Conservation (phyloP, 495 filamentous ascomycete genomes). For the Aspergillus sparsus region DNA sequence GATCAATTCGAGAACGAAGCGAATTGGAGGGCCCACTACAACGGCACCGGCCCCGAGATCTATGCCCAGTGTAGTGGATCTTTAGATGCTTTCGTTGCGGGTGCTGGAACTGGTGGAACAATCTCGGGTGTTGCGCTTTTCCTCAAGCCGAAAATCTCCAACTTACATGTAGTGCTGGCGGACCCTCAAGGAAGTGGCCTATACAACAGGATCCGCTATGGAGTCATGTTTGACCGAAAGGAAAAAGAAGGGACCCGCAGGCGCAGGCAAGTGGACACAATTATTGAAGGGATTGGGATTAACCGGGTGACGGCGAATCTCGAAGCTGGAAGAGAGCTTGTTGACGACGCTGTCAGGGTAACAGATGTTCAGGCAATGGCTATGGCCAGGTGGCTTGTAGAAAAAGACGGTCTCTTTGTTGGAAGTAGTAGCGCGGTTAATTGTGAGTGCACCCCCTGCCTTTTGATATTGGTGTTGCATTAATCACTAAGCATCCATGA, state of each 20-base stretch:
- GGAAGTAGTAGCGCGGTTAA: slow-evolving; percentile 96
- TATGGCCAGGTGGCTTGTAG: slow-evolving; percentile 94
- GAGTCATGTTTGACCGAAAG: slow-evolving; percentile 90
- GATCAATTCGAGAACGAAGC: slow-evolving; percentile 92
- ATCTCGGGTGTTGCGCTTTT: slow-evolving; percentile 82
- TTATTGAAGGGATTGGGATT: slow-evolving; percentile 95
- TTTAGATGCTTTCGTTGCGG: slow-evolving; percentile 88
- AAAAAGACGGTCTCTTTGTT: slow-evolving; percentile 93
- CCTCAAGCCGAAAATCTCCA: slow-evolving; percentile 68
- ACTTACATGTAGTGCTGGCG: slow-evolving; percentile 75
- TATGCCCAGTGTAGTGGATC: slow-evolving; percentile 70
- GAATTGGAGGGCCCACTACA: slow-evolving; percentile 83
- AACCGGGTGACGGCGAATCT: slow-evolving; percentile 92
- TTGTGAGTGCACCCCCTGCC: slow-evolving; percentile 54
- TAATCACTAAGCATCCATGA: slow-evolving; percentile 16
- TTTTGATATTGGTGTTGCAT: slow-evolving; percentile 9
- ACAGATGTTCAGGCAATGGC: slow-evolving; percentile 87
- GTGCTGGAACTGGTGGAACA: slow-evolving; percentile 95
- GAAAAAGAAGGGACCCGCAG: slow-evolving; percentile 89
- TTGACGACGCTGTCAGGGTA: slow-evolving; percentile 89
- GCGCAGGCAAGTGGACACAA: slow-evolving; percentile 87
- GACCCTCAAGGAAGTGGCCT: slow-evolving; percentile 94
- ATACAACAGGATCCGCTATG: slow-evolving; percentile 85
- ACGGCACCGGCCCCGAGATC: slow-evolving; percentile 88
- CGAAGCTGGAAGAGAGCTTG: slow-evolving; percentile 75